These are phyloP conservation scores for Podospora bellae-mahoneyi DNA, from an alignment of 495 filamentous ascomycete genomes.

Conservation along the genomic window DNA sequence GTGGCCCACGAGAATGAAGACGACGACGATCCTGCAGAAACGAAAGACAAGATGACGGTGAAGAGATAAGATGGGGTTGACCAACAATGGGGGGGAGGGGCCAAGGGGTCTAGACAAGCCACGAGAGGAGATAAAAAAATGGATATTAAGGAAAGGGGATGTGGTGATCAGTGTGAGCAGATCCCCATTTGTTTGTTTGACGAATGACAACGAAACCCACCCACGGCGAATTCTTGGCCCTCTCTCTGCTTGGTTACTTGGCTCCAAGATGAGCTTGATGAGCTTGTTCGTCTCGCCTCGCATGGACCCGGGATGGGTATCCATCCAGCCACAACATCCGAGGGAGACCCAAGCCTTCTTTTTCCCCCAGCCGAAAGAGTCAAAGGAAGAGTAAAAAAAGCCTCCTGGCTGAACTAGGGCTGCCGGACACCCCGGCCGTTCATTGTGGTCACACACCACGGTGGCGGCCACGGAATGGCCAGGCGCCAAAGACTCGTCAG, in stretches of 20 bases:
- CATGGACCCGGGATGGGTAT: not conserved
- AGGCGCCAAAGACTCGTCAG: not conserved
- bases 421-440: not conserved
- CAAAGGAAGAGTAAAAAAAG: not conserved
- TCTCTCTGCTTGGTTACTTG: not conserved
- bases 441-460: not conserved
- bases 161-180: not conserved
- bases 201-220: not conserved
- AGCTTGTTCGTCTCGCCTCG: not conserved
- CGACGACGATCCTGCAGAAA: conserved; percentile 1
- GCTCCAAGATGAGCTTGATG: not conserved
- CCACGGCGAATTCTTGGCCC: not conserved
- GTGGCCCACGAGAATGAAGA: not conserved
- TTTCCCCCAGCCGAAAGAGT: not conserved
- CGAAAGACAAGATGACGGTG: conserved; percentile 2
- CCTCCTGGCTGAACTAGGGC: not conserved
- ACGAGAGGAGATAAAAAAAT: not conserved
- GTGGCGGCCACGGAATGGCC: not conserved
- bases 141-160: not conserved
- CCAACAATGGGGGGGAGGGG: not conserved
- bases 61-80: not conserved
- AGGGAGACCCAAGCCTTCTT: not conserved
- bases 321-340: not conserved
- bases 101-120: not conserved
- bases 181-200: not conserved